phyloP scores from a whole-genome alignment of 2,329 filamentous ascomycete species.

The Myriosclerotinia scirpicola region DNA sequence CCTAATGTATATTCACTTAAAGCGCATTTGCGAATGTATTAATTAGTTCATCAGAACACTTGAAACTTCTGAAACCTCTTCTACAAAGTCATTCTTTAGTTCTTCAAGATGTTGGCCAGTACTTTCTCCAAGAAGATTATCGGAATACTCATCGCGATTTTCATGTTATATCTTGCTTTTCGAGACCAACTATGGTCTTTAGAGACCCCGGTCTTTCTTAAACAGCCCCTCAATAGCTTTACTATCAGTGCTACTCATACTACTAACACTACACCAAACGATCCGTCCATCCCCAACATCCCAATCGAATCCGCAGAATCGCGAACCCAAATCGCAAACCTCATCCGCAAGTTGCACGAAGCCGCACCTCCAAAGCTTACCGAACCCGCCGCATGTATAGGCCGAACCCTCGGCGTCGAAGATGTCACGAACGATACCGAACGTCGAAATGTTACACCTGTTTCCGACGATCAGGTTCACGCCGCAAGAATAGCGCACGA shows the following conservation, averaged over 20 bases:
- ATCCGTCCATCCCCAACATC: neutral
- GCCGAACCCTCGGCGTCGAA: neutral
- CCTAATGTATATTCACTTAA: neutral
- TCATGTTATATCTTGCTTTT: neutral
- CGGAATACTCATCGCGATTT: neutral
- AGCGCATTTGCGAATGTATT: neutral
- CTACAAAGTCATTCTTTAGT: neutral
- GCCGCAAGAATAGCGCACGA: constrained; percentile 1
- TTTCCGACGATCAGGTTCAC: constrained; percentile 13
- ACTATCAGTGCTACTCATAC: constrained; percentile 3
- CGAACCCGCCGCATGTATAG: constrained; percentile 1
- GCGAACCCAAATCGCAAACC: neutral
- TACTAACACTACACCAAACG: neutral
- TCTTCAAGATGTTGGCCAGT: constrained; percentile 11
- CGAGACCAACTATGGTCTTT: constrained; percentile 17
- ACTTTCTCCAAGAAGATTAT: constrained; percentile 5
- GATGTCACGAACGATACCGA: constrained; percentile 11
- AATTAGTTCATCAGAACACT: neutral
- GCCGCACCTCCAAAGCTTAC: constrained; percentile 2
- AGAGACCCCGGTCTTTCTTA: constrained; percentile 11
- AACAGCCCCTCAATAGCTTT: neutral
- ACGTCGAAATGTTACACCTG: constrained; percentile 16
- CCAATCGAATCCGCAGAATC: no score
- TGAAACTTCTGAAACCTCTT: neutral
- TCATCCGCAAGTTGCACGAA: constrained; percentile 2